Base-by-base conservation (phyloP, 768 basidiomycete species). In the Leucogyrophana mollusca region DNA sequence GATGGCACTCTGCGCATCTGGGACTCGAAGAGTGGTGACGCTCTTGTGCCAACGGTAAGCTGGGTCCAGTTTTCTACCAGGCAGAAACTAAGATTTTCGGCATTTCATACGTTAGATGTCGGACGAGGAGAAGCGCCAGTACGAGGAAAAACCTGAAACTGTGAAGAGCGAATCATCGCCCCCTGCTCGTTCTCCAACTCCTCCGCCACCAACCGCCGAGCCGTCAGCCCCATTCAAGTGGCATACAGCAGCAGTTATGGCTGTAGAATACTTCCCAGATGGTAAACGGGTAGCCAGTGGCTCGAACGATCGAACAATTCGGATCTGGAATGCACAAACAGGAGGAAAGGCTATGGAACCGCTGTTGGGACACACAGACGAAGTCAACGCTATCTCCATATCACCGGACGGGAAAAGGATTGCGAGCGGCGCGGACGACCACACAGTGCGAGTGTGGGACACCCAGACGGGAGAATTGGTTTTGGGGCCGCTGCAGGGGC, bases 361-460 rank as follows among this genome's bases (percentile, higher is more conserved):
- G 21, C 33, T 49, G 10, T 25, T 49, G 40, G 49, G 49, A 23
- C 54, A 55, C 34, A 39, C 25, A 17, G 40, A 33, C 34, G 69
- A 68, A 2, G 43, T 55, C 14, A 41, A 23, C 13, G 62, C 59
- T 30, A 68, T 73, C 40, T 52, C 61, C 51, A 65, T 76, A 43
- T 70, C 69, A 9, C 71, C 72, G 21, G 71, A 74, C 53, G 70
- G 70, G 5, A 61, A 64, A 35, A 58, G 67, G 37, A 58, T 76
- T 25, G 71, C 69, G 24, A 70, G 70, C n/a, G 70, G 70, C 2
- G 64, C 63, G 24, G 55, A 69, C 17, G 73, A 76, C 22, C 21
- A 25, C 0, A 52, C 35, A 9, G n/a, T 52, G 8, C n/a, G 36
- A 16, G 23, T 51, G 8, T 51, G 50, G 50, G 4, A 45, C 18